A percentile compares a stretch with the other conserved stretches of the same genome.
Conservation (phyloP, 148 eudicot genomes). For the Spergularia marina region DNA sequence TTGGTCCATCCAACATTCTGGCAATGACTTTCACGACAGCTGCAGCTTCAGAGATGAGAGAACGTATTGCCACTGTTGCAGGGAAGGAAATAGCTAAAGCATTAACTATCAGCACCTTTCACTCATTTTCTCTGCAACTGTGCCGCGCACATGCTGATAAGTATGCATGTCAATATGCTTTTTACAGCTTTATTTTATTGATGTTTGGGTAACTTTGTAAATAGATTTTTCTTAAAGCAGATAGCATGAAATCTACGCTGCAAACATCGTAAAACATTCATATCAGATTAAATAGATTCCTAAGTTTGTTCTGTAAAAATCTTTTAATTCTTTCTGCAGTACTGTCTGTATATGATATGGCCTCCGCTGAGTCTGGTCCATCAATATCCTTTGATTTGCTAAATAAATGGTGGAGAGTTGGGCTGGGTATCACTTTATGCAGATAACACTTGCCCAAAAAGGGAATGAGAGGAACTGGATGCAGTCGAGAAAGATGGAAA, state of each 20-base stretch:
- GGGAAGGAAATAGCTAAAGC: conserved; percentile 85
- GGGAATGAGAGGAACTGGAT: too few relatives aligned
- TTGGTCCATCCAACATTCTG: conserved; percentile 76
- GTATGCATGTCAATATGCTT: conserved; percentile 40
- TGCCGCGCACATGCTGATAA: conserved; percentile 93
- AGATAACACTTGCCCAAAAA: too few relatives aligned
- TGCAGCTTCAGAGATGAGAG: conserved; percentile 97
- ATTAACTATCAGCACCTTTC: conserved; percentile 86
- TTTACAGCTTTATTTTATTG: neutral
- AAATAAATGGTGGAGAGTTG: too few relatives aligned
- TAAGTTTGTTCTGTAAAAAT: neutral
- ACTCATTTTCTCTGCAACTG: conserved; percentile 86
- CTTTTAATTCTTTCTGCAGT: neutral
- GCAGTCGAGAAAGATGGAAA: too few relatives aligned
- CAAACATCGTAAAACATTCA: neutral
- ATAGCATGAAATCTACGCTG: neutral
- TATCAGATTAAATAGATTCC: neutral
- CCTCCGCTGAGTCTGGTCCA: too few relatives aligned
- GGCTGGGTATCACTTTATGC: too few relatives aligned
- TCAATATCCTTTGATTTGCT: too few relatives aligned
- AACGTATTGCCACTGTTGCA: conserved; percentile 74
- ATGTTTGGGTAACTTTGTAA: neutral
- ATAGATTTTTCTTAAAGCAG: conserved; percentile 7
- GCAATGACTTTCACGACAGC: conserved; percentile 99
- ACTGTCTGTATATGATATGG: too few relatives aligned